These are phyloP conservation scores for Vararia minispora DNA, from an alignment of 768 basidiomycete species.

Conservation along the genomic window DNA sequence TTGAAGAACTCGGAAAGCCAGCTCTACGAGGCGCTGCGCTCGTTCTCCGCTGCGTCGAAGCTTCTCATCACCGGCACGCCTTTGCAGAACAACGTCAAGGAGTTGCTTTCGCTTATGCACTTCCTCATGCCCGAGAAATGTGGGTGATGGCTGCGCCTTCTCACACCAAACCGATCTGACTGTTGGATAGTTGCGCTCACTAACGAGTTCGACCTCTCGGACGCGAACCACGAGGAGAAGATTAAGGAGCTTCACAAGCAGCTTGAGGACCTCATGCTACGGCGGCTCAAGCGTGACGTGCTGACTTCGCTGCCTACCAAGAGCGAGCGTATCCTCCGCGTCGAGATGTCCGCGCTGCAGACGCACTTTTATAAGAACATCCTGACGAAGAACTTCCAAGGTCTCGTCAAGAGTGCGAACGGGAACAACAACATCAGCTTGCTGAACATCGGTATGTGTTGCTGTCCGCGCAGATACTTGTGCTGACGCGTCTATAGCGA, in stretches of 20 bases:
- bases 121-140: slow-evolving; percentile 99
- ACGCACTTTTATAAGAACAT: slow-evolving; percentile 99
- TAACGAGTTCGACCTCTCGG: slow-evolving; percentile 91
- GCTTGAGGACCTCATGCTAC: slow-evolving; percentile 87
- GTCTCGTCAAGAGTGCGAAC: slow-evolving; percentile 80
- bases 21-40: slow-evolving; percentile 84
- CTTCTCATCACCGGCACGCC: slow-evolving; percentile 97
- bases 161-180: background rate
- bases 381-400: slow-evolving; percentile 92
- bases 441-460: slow-evolving; percentile 80
- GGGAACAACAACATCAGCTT: slow-evolving; percentile 88
- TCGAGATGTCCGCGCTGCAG: slow-evolving; percentile 95
- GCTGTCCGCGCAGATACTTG: background rate
- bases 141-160: slow-evolving; percentile 28
- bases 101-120: slow-evolving; percentile 94
- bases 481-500: slow-evolving; percentile 39
- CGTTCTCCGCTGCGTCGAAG: slow-evolving; percentile 85
- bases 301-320: slow-evolving; percentile 94
- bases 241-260: slow-evolving; percentile 95
- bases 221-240: slow-evolving; percentile 86
- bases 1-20: slow-evolving; percentile 97
- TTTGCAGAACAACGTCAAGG: slow-evolving; percentile 98
- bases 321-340: slow-evolving; percentile 93
- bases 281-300: slow-evolving; percentile 92
- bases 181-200: slow-evolving; percentile 62